Base-by-base conservation (phyloP, 2,329 filamentous ascomycete species). In the Tolypocladium paradoxum region DNA sequence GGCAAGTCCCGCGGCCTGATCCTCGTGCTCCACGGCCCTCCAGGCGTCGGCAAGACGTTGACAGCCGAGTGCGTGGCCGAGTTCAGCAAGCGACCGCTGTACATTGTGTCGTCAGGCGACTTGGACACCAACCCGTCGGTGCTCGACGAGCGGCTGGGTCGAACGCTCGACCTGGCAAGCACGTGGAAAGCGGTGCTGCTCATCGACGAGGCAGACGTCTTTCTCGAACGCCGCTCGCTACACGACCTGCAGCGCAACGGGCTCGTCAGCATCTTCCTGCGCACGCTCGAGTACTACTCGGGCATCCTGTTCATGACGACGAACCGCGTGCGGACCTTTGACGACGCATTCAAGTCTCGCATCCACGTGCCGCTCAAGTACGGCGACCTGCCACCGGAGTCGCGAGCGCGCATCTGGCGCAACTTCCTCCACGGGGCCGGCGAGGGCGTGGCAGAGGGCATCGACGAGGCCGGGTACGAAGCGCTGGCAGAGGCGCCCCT, bases 251-350 rank as follows among this genome's bases (percentile, higher is more conserved):
- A 62, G 50, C 58, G 65, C 0, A 71, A 72, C 18, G 67, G 66
- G 6, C 61, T 73, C 0, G 70, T 73, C 22, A 51, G 33, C 36
- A 20, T 76, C 1, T 76, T 77, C 58, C 64, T 77, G 4, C 67
- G 73, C 4, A 65, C 73, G 0, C 64, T 77, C 0, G 74, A 76
- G 59, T 76, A 76, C 61, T 76, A 75, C 56, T 64, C 65, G 2
- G 75, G 75, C 22, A 66, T 76, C 5, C 59, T 77, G 7, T 76
- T 75, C 62, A 64, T 79, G 4, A 79, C 76, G 0, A 79, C 75
- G 9, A 79, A 78, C 63, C 68, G 74, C 3, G 70, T 76, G 6
- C 73, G 74, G 18, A 65, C 65, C 2, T 69, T 79, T 4, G 76
- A 79, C 50, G 73, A 74, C 53, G 76, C 76, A 0, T 76, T 77